A percentile compares a stretch with the other conserved stretches of the same genome.
Conservation (phyloP, 2,329 filamentous ascomycete genomes). For the Penicillium sp. region DNA sequence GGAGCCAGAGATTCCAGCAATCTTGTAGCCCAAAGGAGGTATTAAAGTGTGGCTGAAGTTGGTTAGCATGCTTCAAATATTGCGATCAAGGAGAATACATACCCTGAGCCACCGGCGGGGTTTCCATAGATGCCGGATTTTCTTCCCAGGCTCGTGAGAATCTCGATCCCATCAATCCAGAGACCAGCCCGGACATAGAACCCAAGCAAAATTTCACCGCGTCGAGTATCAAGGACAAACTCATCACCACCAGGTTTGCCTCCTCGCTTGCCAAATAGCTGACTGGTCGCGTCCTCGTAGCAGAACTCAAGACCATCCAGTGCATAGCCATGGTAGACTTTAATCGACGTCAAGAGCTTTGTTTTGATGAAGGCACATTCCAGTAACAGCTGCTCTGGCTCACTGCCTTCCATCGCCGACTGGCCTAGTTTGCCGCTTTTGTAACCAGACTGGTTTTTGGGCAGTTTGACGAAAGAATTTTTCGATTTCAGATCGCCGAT, state of each 20-base stretch:
- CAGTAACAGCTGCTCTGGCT: constrained; percentile 71
- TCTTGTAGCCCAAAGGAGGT: constrained; percentile 81
- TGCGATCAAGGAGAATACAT: constrained; percentile 44
- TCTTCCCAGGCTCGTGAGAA: constrained; percentile 84
- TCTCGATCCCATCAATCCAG: constrained; percentile 84
- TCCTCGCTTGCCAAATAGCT: constrained; percentile 80
- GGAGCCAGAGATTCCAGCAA: constrained; percentile 83
- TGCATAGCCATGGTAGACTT: constrained; percentile 72
- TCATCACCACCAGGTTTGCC: constrained; percentile 67
- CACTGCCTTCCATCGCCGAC: constrained; percentile 67
- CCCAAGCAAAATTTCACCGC: constrained; percentile 82
- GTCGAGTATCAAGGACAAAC: constrained; percentile 77
- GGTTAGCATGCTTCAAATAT: constrained; percentile 9
- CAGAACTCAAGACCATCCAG: constrained; percentile 88
- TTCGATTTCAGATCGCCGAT: constrained; percentile 70
- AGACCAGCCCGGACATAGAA: constrained; percentile 77
- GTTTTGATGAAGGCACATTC: constrained; percentile 65
- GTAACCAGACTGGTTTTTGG: constrained; percentile 71
- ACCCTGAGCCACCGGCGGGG: constrained; percentile 74
- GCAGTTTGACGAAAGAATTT: constrained; percentile 69
- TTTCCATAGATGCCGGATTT: constrained; percentile 85
- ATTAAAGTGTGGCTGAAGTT: constrained; percentile 73
- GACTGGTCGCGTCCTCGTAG: constrained; percentile 81
- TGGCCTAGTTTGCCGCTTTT: constrained; percentile 71
- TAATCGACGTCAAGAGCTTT: constrained; percentile 71